Conservation (phyloP, 371 early-diverging fungal species). For the Ecytonucleospora hepatopenaei region DNA sequence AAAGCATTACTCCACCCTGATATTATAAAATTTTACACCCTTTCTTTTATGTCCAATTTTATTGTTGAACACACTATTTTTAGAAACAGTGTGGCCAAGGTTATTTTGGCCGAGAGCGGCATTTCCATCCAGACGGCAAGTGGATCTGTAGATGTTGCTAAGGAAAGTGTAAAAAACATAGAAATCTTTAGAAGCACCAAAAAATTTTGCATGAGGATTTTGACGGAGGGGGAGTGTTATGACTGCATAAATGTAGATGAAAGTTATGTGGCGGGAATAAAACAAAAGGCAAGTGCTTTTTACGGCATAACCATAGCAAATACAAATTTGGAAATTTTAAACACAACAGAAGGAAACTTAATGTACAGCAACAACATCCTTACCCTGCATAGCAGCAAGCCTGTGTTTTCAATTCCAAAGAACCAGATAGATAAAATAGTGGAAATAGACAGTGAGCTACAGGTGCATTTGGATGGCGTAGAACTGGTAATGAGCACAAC, state of each 20-base stretch:
- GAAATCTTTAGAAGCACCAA: constrained; percentile 48
- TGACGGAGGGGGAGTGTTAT: constrained; percentile 17
- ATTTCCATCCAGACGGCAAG: constrained; percentile 46
- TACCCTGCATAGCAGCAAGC: constrained; percentile 40
- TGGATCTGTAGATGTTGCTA: constrained; percentile 36
- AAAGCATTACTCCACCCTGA: too few relatives aligned
- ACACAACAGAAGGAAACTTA: constrained; percentile 38
- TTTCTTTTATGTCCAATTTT: not conserved
- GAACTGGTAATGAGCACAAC: constrained; percentile 40
- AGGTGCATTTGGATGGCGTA: constrained; percentile 35
- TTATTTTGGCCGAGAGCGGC: constrained; percentile 48
- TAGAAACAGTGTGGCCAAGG: constrained; percentile 8
- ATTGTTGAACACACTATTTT: constrained; percentile 2
- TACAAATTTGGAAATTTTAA: constrained; percentile 41
- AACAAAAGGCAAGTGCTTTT: constrained; percentile 25
- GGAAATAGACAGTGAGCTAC: constrained; percentile 49
- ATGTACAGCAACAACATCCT: constrained; percentile 37
- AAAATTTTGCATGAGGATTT: constrained; percentile 37
- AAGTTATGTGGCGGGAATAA: constrained; percentile 34
- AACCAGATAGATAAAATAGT: constrained; percentile 46
- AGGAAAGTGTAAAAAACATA: constrained; percentile 46
- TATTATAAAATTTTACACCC: not conserved
- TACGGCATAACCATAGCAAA: constrained; percentile 48
- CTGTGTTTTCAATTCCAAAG: constrained; percentile 54
- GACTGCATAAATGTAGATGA: constrained; percentile 44